Base-by-base conservation (phyloP, 1,284 basidiomycete genomes). In the Golubevia pallescens region DNA sequence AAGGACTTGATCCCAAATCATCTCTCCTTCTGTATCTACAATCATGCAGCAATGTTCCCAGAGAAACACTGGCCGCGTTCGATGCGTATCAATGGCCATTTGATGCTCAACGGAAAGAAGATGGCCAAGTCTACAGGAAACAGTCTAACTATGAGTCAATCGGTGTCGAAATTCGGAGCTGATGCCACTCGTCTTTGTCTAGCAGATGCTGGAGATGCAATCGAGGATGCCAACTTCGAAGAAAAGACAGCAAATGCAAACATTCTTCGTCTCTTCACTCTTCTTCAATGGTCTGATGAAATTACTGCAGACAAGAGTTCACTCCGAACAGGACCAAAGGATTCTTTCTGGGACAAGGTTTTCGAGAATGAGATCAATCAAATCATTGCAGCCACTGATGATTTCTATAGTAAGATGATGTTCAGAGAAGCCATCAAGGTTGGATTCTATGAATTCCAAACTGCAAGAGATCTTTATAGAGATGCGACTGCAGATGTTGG, bases 31-130 rank as follows among this genome's bases (percentile, higher is more conserved):
- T 92, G 91, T 70, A 88, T 97, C 77, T 99, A 99, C 88, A 92
- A 92, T 81, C 97, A 99, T 87, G 91, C 93, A 24, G 95, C 97
- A 2, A 87, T 99, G 59, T 98, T 99, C 90, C 90, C 93, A 56
- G 93, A 95, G 86, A 90, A 94, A 80, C 94, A 95, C 86, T 95
- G 93, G 93, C 97, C 97, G 1, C 81, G 90, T 71, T 91, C 93
- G 74, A 94, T 99, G 89, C 92, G 97, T 32, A 92, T 93, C 65
- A 99, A 99, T 85, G 97, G 97, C 0, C 97, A 99, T 85, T 87
- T 99, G 87, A 93, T 96, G 93, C 87, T 99, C 85, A 99, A 99
- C 87, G 96, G 96, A 48, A 93, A 95, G 88, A 99, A 99, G 89
- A 99, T 99, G 97, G 92, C 91, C 66, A 98, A 99, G 90, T 93